phyloP scores from a whole-genome alignment of 208 protist species.

The Leishmania tarentolae region DNA sequence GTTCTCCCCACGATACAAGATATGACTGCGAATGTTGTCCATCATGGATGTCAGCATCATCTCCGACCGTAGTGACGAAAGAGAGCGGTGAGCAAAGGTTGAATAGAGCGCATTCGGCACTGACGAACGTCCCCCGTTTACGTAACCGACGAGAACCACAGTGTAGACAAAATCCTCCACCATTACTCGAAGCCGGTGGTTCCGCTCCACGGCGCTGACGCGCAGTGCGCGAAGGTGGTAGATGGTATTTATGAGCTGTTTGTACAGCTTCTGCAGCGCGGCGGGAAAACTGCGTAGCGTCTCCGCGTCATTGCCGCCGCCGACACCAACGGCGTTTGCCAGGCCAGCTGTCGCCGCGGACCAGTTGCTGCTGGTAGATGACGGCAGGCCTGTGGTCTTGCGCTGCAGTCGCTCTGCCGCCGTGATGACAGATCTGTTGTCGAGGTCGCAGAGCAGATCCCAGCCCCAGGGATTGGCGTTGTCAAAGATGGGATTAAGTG shows the following conservation, averaged over 20 bases:
- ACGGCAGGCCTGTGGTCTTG: conserved; percentile 6
- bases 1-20: conserved; percentile 47
- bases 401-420: conserved; percentile 36
- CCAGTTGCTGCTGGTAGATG: conserved; percentile 36
- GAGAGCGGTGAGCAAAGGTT: conserved; percentile 37
- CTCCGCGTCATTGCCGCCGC: conserved; percentile 19
- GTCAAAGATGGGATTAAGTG: conserved; percentile 84
- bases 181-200: conserved; percentile 44
- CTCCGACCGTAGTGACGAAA: conserved; percentile 31
- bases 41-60: conserved; percentile 48
- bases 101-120: conserved; percentile 35
- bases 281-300: conserved; percentile 22
- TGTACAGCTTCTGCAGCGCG: conserved; percentile 40
- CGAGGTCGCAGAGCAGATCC: conserved; percentile 78
- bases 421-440: conserved; percentile 48
- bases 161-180: conserved; percentile 67
- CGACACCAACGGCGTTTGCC: conserved; percentile 40
- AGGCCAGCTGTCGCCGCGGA: conserved; percentile 37
- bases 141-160: conserved; percentile 36
- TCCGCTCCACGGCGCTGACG: conserved; percentile 41
- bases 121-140: conserved; percentile 11
- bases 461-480: conserved; percentile 59
- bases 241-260: conserved; percentile 36
- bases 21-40: conserved; percentile 29
- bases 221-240: conserved; percentile 55